Percentiles rank a stretch among this genome's conserved stretches.
Conservation (phyloP, 257 asterid genomes). For the Anisodus acutangulus region DNA sequence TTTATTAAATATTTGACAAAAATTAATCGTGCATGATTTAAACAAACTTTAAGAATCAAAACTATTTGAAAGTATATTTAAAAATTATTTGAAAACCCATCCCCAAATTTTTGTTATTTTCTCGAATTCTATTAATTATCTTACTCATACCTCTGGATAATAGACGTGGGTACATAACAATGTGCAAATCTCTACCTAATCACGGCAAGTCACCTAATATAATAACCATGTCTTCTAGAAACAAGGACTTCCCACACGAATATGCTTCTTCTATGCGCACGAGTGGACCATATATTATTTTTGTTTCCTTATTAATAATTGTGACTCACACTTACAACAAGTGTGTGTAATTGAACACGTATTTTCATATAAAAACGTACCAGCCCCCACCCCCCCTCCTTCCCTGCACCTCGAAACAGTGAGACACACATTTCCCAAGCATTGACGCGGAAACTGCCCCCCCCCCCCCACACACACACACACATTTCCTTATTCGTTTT, state of each 20-base stretch:
- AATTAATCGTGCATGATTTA: no score
- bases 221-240: neutral
- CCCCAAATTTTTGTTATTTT: no score
- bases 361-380: neutral
- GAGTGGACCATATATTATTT: neutral
- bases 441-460: neutral
- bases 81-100: no score
- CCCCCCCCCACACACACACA: no score
- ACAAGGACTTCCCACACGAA: neutral
- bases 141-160: neutral
- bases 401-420: neutral
- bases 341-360: slow-evolving; percentile 15
- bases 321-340: neutral
- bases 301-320: neutral
- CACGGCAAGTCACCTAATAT: slow-evolving; percentile 25
- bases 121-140: no score
- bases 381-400: neutral
- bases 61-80: no score
- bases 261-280: neutral
- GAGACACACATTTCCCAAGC: neutral
- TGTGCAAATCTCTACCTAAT: neutral
- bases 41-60: no score
- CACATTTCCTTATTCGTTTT: neutral
- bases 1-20: no score
- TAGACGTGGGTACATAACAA: neutral